A percentile compares a stretch with the other conserved stretches of the same genome.
Evolutionary conservation across 2,329 filamentous ascomycete genomes (phyloP).

Genomic region (Aspergillus fumigatus): DNA sequence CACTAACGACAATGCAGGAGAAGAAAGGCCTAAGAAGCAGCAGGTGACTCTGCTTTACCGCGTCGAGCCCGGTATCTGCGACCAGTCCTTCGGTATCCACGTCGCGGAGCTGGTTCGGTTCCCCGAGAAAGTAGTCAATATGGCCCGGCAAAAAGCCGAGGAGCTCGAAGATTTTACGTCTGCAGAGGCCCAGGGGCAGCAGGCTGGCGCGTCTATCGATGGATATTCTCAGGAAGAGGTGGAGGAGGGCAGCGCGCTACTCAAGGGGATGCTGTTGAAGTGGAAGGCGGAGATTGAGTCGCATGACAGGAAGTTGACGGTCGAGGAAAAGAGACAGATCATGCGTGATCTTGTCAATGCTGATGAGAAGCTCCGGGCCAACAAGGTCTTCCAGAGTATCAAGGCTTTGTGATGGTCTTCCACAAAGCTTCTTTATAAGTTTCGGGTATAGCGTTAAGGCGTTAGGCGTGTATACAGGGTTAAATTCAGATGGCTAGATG

Average conservation of each 20-base stretch:
- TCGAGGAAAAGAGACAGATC: constrained; percentile 70
- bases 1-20: constrained; percentile 42
- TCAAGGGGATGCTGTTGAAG: constrained; percentile 75
- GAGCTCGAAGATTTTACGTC: constrained; percentile 85
- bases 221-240: constrained; percentile 77
- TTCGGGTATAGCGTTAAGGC: background rate
- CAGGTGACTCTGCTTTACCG: constrained; percentile 97
- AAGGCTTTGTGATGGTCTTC: constrained; percentile 37
- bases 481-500: background rate
- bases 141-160: constrained; percentile 98
- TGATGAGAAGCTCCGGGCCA: constrained; percentile 61
- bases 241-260: constrained; percentile 75
- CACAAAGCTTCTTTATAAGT: background rate
- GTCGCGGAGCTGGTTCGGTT: constrained; percentile 96
- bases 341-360: constrained; percentile 75
- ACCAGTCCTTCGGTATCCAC: constrained; percentile 97
- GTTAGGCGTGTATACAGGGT: background rate
- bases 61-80: constrained; percentile 90
- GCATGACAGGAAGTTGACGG: constrained; percentile 54
- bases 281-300: constrained; percentile 78
- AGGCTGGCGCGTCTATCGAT: constrained; percentile 28
- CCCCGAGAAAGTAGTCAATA: constrained; percentile 93
- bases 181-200: constrained; percentile 43
- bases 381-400: constrained; percentile 50
- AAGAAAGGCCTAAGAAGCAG: constrained; percentile 53